Base-by-base conservation (phyloP, 345 rosid genomes). In the Zanthoxylum bungeanum region DNA sequence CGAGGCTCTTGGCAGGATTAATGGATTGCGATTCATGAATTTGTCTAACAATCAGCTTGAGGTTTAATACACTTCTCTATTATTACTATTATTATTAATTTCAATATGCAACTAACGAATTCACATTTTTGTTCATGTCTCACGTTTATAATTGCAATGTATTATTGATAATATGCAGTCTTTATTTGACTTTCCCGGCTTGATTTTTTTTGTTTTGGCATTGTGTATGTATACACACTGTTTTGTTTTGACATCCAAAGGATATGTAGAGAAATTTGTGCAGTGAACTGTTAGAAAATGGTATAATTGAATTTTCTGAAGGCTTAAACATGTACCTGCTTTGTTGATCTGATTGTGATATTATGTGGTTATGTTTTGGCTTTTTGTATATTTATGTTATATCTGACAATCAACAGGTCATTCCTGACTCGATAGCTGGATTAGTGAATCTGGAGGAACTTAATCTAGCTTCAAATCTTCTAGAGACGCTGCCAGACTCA, bases 341-440 rank as follows among this genome's bases (percentile, higher is more conserved):
- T 22, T 19, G 60, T 30, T 73, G 44, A 17, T 63, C 10, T 58
- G 17, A 58, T 31, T 17, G 22, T n/a, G n/a, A n/a, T n/a, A n/a
- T 27, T 56, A 25, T 34, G 47, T 4, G 47, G 65, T 59, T 76
- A 7, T n/a, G 22, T 27, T 33, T 34, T 56, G 37, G 31, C 19
- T 31, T 40, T 59, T 59, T 24, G 1, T 36, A 27, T 53, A 30
- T 55, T 50, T 58, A 9, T 12, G 71, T 78, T 51, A 24, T 40
- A 40, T 73, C 44, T 60, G 49, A 58, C 40, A 61, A 71, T 60
- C 46, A 73, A 76, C 86, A 95, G 99, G 81, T 67, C 11, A 82
- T 95, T 72, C 98, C 98, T 50, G 97, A 95, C 72, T 92, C 99
- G 5, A 86, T 95, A 33, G 88, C 93, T 60, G 99, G 96, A n/a